These are phyloP conservation scores for Hansenula anomala DNA, from an alignment of 1,139 yeast species.

Conservation along the genomic window DNA sequence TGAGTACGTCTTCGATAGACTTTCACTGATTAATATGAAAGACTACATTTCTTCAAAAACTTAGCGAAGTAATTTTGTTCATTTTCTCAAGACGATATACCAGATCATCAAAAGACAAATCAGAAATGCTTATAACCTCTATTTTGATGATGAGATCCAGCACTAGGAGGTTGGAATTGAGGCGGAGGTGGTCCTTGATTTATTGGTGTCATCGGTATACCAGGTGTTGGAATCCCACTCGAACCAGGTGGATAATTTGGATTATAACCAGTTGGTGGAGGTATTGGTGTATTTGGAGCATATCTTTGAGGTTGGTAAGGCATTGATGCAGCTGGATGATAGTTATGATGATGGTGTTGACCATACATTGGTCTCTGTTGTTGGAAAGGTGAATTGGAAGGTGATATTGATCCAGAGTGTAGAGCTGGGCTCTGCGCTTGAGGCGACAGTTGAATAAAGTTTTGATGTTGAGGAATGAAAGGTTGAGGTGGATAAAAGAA, in stretches of 20 bases:
- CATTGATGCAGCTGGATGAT: background rate
- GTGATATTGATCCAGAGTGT: background rate
- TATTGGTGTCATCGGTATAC: background rate
- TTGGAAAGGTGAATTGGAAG: background rate
- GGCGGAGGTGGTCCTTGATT: background rate
- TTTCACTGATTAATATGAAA: no score
- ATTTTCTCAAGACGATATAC: no score
- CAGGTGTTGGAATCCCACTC: background rate
- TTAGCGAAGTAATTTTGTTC: no score
- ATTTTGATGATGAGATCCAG: no score
- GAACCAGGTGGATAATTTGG: no score
- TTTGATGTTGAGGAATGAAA: constrained; percentile 4
- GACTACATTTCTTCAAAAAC: no score
- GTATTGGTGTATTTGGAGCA: no score
- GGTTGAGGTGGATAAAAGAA: constrained; percentile 8
- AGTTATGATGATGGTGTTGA: background rate
- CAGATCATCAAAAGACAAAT: no score
- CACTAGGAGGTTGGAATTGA: no score
- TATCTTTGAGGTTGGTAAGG: background rate
- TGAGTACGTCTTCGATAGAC: no score
- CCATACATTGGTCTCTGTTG: background rate
- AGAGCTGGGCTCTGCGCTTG: background rate
- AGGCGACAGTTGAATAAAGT: constrained; percentile 4
- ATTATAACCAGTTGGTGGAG: no score
- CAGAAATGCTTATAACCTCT: no score